A percentile compares a stretch with the other conserved stretches of the same genome.
These are phyloP conservation scores for Neopestalotiopsis sp. DNA, from an alignment of 2,329 filamentous ascomycete species.

Conservation along the genomic window DNA sequence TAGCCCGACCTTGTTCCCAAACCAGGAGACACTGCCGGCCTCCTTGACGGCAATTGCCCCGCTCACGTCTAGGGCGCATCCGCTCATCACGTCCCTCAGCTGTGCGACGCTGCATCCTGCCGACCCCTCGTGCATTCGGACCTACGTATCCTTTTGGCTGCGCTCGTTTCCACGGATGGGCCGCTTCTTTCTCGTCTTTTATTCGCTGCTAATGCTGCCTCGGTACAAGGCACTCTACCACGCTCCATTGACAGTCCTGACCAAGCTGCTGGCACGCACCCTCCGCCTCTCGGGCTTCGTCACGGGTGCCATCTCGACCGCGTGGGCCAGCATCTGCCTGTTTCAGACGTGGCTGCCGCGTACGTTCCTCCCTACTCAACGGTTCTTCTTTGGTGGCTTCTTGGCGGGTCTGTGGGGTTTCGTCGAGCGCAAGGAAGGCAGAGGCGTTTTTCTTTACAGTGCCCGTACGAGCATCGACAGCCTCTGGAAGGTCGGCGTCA, in stretches of 20 bases:
- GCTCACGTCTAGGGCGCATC: slow-evolving; percentile 84
- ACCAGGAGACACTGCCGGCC: slow-evolving; percentile 67
- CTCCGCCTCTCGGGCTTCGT: slow-evolving; percentile 78
- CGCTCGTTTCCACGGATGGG: slow-evolving; percentile 79
- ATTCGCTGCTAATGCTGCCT: slow-evolving; percentile 73
- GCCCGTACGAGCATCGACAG: slow-evolving; percentile 80
- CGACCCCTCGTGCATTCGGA: slow-evolving; percentile 86
- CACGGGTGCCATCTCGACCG: slow-evolving; percentile 82
- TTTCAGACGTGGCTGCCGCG: slow-evolving; percentile 82
- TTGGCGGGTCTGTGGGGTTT: slow-evolving; percentile 85
- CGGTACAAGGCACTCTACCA: slow-evolving; percentile 71
- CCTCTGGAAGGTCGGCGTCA: slow-evolving; percentile 91
- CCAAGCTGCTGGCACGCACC: slow-evolving; percentile 69
- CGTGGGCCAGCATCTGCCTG: slow-evolving; percentile 89
- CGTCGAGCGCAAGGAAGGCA: slow-evolving; percentile 68
- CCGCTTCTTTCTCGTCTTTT: slow-evolving; percentile 78
- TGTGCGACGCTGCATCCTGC: slow-evolving; percentile 89
- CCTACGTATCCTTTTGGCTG: slow-evolving; percentile 87
- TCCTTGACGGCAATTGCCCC: slow-evolving; percentile 73
- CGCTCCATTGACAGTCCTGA: slow-evolving; percentile 70
- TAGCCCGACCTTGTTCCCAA: slow-evolving; percentile 86
- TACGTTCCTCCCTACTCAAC: slow-evolving; percentile 75
- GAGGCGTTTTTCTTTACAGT: slow-evolving; percentile 78
- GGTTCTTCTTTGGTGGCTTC: slow-evolving; percentile 90
- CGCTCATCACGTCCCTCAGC: slow-evolving; percentile 81